These are phyloP conservation scores for Echinosophora koreensis DNA, from an alignment of 306 rosid genomes.

Conservation along the genomic window DNA sequence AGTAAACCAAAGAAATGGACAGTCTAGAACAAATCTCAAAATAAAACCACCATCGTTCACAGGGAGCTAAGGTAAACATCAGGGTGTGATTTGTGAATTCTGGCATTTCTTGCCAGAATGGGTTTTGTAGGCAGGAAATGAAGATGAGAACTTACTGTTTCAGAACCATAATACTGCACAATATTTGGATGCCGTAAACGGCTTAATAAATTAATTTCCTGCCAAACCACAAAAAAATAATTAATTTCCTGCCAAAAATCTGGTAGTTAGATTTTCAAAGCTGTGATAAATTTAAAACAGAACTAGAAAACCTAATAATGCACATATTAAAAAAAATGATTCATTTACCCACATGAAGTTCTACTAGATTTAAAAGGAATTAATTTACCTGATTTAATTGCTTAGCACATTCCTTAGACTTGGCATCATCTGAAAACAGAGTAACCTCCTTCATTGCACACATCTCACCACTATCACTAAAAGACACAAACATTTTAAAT, in stretches of 20 bases:
- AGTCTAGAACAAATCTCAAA: slow-evolving; percentile 9
- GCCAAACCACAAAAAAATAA: not conserved
- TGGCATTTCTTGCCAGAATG: not conserved
- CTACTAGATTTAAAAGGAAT: slow-evolving; percentile 21
- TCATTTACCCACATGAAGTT: slow-evolving; percentile 5
- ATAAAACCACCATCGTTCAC: slow-evolving; percentile 9
- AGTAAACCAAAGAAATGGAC: slow-evolving; percentile 41
- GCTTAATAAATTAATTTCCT: slow-evolving; percentile 75
- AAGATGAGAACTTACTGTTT: slow-evolving; percentile 70
- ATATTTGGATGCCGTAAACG: slow-evolving; percentile 97
- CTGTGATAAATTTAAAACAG: slow-evolving; percentile 41
- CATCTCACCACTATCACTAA: slow-evolving; percentile 95
- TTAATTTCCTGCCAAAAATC: slow-evolving; percentile 66
- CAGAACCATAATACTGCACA: slow-evolving; percentile 95
- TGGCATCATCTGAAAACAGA: slow-evolving; percentile 95
- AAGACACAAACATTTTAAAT: slow-evolving; percentile 45
- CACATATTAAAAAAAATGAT: slow-evolving; percentile 17
- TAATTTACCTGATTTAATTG: slow-evolving; percentile 88
- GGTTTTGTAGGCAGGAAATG: slow-evolving; percentile 24
- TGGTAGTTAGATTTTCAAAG: slow-evolving; percentile 46
- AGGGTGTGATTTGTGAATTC: slow-evolving; percentile 40
- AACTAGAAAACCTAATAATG: slow-evolving; percentile 42
- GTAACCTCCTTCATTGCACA: slow-evolving; percentile 99
- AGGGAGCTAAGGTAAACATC: slow-evolving; percentile 25
- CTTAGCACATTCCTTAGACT: slow-evolving; percentile 94